phyloP scores from a whole-genome alignment of 108 stramenopile species.

The Nitzschia palea region DNA sequence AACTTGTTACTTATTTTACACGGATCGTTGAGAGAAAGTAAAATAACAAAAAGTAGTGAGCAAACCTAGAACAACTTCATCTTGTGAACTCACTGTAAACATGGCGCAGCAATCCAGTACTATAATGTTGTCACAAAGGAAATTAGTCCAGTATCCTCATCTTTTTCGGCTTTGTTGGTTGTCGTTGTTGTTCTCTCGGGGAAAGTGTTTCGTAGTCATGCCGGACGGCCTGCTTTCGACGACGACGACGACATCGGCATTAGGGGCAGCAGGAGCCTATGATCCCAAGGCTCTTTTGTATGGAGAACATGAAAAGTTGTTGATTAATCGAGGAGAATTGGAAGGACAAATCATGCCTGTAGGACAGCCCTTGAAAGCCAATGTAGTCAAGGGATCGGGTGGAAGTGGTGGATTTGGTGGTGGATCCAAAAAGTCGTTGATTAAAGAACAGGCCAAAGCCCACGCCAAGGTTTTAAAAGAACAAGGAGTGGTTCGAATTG shows the following conservation, averaged over 20 bases:
- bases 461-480: constrained; percentile 59
- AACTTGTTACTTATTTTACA: too few species aligned
- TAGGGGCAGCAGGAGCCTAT: not conserved
- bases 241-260: not conserved
- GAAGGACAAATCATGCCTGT: constrained; percentile 51
- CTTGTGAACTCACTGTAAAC: too few species aligned
- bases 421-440: constrained; percentile 7
- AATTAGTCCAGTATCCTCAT: too few species aligned
- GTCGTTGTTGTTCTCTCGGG: too few species aligned
- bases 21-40: too few species aligned
- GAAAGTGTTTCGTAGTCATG: too few species aligned
- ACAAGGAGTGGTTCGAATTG: constrained; percentile 77
- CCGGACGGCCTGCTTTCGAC: too few species aligned
- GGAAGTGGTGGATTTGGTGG: constrained; percentile 32
- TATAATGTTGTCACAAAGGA: too few species aligned
- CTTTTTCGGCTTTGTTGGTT: too few species aligned
- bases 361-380: constrained; percentile 28
- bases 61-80: too few species aligned
- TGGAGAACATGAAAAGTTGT: constrained; percentile 68
- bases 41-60: too few species aligned
- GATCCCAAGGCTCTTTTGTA: constrained; percentile 44
- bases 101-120: too few species aligned
- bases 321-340: constrained; percentile 52
- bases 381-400: constrained; percentile 40
- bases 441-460: constrained; percentile 53